Evolutionary conservation across 352 stramenopile species (phyloP).

Genomic region (Blastocystis sp.): DNA sequence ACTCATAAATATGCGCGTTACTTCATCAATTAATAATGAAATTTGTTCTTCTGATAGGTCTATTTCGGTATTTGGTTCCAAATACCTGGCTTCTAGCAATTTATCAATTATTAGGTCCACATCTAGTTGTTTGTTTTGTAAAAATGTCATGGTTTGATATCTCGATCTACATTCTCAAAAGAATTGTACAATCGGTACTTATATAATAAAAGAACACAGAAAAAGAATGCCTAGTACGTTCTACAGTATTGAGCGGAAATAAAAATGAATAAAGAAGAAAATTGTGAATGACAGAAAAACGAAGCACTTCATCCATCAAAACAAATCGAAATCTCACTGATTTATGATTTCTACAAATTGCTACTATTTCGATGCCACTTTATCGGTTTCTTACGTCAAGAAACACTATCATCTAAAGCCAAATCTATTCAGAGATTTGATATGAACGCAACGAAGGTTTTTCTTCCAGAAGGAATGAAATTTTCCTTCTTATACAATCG

Average conservation of each 20-base stretch:
- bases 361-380: background rate
- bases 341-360: background rate
- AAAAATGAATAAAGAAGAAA: background rate
- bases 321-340: background rate
- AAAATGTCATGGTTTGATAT: background rate
- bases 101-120: constrained; percentile 71
- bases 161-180: background rate
- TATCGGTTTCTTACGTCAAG: background rate
- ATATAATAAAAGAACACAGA: background rate
- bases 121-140: constrained; percentile 27
- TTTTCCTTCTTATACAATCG: constrained; percentile 45
- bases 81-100: constrained; percentile 79
- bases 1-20: constrained; percentile 91
- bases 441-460: constrained; percentile 1
- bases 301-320: background rate
- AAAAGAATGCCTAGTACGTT: background rate
- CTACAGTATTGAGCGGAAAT: background rate
- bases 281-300: constrained; percentile 28
- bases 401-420: background rate
- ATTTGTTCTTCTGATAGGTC: constrained; percentile 92
- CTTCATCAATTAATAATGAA: constrained; percentile 89
- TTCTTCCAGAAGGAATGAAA: constrained; percentile 36
- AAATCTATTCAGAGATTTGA: background rate
- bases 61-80: constrained; percentile 81
- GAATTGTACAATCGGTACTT: background rate